Base-by-base conservation (phyloP, 208 protist genomes). In the Acanthamoeba rhysodes region DNA sequence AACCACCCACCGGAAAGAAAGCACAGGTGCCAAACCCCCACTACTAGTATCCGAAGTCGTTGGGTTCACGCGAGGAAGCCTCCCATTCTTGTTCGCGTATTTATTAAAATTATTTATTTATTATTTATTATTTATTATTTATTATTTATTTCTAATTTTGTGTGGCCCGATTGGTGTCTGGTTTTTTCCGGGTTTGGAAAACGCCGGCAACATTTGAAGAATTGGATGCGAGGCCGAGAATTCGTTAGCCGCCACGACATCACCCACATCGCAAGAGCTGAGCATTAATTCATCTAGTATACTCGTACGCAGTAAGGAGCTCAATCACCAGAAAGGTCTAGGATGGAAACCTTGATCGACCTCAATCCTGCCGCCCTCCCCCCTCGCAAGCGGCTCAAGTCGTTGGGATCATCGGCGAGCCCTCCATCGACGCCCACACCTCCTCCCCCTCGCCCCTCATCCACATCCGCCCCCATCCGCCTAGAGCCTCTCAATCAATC, bases 141-240 rank as follows among this genome's bases (percentile, higher is more conserved):
- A 66, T 68, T 68, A 68, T 68, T 68, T 24, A 68, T 68, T 68
- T 68, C 32, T 68, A 29, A n/a, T n/a, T n/a, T n/a, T n/a, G n/a
- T n/a, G n/a, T n/a, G n/a, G n/a, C n/a, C n/a, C n/a, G n/a, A n/a
- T n/a, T 68, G 1, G 62, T 68, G 62, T n/a, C 1, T 68, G 62
- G 62, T 32, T 68, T 32, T 68, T 68, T 29, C 62, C 18, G 62
- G 62, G 18, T 24, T 29, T 32, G 24, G 62, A 68, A 68, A 68
- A 59, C 12, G 5, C 53, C 53, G 53, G 53, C 53, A 48, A 48
- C 45, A 48, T 48, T 48, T 48, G 5, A 48, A 48, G 45, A 48
- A 48, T 48, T 48, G 45, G 45, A 48, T 48, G 45, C 45, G 12
- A 59, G 53, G 53, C 53, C 53, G 18, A 59, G 53, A 22, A 59